Conservation (phyloP, 768 basidiomycete species). For the Termitomyces sp. region DNA sequence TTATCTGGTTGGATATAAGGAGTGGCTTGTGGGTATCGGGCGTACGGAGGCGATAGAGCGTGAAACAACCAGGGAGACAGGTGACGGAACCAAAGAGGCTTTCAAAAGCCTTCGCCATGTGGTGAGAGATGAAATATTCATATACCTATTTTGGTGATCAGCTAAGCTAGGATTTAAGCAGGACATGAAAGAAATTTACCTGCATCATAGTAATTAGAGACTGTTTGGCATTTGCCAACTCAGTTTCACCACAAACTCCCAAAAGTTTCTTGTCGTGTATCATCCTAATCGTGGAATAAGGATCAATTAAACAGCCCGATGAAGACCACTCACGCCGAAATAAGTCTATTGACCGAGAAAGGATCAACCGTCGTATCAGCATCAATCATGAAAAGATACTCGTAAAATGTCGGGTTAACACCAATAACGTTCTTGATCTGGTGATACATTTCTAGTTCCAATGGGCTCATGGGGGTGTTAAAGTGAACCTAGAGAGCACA, state of each 20-base stretch:
- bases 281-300: constrained; percentile 54
- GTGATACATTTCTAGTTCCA: constrained; percentile 98
- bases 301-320: background rate
- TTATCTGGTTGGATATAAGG: constrained; percentile 84
- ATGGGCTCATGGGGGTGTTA: constrained; percentile 91
- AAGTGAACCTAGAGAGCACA: constrained; percentile 76
- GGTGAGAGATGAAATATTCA: constrained; percentile 99
- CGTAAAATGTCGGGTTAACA: constrained; percentile 98
- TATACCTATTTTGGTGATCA: constrained; percentile 57
- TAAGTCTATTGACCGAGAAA: constrained; percentile 80
- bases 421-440: constrained; percentile 99
- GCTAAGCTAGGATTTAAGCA: background rate
- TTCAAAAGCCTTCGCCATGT: constrained; percentile 98
- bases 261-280: constrained; percentile 93
- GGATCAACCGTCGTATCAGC: constrained; percentile 94
- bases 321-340: constrained; percentile 73
- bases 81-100: constrained; percentile 95
- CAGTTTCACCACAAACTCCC: constrained; percentile 94
- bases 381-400: constrained; percentile 90
- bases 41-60: constrained; percentile 90
- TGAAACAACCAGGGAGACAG: constrained; percentile 98
- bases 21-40: constrained; percentile 95
- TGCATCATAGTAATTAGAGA: constrained; percentile 98
- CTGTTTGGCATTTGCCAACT: constrained; percentile 88
- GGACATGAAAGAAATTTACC: constrained; percentile 25